Conservation (phyloP, 495 filamentous ascomycete genomes). For the Evernia prunastri region DNA sequence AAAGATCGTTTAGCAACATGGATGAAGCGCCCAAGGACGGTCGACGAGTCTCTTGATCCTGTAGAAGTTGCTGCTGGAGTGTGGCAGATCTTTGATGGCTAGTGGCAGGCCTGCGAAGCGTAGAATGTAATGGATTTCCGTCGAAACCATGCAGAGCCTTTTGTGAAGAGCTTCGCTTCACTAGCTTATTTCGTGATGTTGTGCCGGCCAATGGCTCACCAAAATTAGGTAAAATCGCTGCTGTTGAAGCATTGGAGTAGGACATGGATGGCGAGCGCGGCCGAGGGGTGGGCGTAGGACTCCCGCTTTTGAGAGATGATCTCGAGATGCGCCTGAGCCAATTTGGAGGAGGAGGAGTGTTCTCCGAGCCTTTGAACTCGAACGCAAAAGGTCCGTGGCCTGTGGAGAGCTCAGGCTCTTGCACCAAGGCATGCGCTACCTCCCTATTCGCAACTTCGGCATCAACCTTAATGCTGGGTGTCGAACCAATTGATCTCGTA, state of each 20-base stretch:
- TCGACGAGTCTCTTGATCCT: conserved; percentile 14
- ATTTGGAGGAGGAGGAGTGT: conserved; percentile 58
- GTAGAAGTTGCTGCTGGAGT: conserved; percentile 35
- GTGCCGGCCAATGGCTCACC: conserved; percentile 41
- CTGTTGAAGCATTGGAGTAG: conserved; percentile 64
- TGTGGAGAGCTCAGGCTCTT: conserved; percentile 32
- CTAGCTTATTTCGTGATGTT: conserved; percentile 69
- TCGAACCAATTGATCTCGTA: conserved; percentile 19
- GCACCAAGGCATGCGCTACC: conserved; percentile 34
- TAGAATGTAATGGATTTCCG: conserved; percentile 37
- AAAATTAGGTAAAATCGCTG: conserved; percentile 50
- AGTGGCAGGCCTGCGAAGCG: conserved; percentile 70
- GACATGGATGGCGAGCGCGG: conserved; percentile 64
- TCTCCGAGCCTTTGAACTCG: conserved; percentile 40
- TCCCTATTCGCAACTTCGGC: conserved; percentile 29
- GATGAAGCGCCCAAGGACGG: conserved; percentile 17
- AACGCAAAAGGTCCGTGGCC: conserved; percentile 26
- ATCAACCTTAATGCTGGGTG: conserved; percentile 13
- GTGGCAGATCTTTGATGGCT: conserved; percentile 80
- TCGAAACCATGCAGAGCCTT: conserved; percentile 36
- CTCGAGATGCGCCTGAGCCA: conserved; percentile 74
- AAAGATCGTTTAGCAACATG: conserved; percentile 18
- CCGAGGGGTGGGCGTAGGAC: conserved; percentile 55
- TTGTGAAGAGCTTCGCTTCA: conserved; percentile 72
- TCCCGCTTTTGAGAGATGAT: conserved; percentile 62